Evolutionary conservation across 768 basidiomycete genomes (phyloP).

Genomic region (Termitomyces sp.): DNA sequence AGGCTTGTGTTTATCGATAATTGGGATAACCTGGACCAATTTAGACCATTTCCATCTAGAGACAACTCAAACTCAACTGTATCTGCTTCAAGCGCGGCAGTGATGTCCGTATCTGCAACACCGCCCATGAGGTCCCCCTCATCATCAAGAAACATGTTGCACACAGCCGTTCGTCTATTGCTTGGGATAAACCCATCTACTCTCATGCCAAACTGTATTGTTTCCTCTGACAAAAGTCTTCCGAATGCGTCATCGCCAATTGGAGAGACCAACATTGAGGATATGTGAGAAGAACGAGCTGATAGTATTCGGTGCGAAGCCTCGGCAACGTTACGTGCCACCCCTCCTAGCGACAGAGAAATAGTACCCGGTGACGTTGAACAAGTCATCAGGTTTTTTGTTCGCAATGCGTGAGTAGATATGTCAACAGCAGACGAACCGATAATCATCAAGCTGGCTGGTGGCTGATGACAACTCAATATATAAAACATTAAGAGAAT

Average conservation of each 20-base stretch:
- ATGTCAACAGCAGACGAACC: slow-evolving; percentile 92
- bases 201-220: slow-evolving; percentile 63
- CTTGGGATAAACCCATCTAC: slow-evolving; percentile 61
- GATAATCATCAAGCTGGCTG: slow-evolving; percentile 59
- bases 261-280: slow-evolving; percentile 65
- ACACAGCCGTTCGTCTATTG: slow-evolving; percentile 63
- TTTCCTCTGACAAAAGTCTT: slow-evolving; percentile 52
- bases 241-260: slow-evolving; percentile 79
- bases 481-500: not conserved
- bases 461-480: slow-evolving; percentile 14
- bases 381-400: slow-evolving; percentile 33
- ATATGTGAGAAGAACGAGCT: slow-evolving; percentile 24
- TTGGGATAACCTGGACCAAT: slow-evolving; percentile 40
- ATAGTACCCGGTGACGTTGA: slow-evolving; percentile 83
- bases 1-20: slow-evolving; percentile 46
- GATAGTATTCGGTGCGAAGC: slow-evolving; percentile 66
- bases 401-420: slow-evolving; percentile 44
- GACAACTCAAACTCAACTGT: slow-evolving; percentile 26
- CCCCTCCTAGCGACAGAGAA: slow-evolving; percentile 74
- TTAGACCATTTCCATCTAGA: not conserved
- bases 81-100: slow-evolving; percentile 40
- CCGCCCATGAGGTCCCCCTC: slow-evolving; percentile 74
- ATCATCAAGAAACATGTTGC: slow-evolving; percentile 77
- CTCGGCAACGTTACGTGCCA: slow-evolving; percentile 93
- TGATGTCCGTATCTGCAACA: slow-evolving; percentile 86